Evolutionary conservation across 225 moss, liverwort and hornwort species (phyloP), one percentile per base, ranked within the genome.

Genomic region (Sphagnum tenellum): DNA sequence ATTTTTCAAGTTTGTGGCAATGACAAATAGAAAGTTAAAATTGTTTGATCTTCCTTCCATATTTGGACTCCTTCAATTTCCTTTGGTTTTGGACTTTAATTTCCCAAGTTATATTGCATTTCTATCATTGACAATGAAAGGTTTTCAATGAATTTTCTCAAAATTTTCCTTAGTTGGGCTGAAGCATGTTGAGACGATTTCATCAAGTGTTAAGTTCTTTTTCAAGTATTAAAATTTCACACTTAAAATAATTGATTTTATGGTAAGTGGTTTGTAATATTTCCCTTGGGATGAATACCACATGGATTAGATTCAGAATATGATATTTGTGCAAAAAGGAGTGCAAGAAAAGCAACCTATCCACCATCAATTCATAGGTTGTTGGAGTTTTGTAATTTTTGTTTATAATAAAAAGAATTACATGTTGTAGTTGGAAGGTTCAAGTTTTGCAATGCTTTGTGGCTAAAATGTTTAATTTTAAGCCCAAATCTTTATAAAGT

Each of bases 301-400:
- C n/a, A 57, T 5, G 47, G 8, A 46, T n/a, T 77, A 88, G 91
- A 83, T 47, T 9, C 68, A 47, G 78, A 75, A 45, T 69, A 63
- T 49, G 70, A 70, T 71, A 65, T 76, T 64, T 50, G 70, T 53
- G 65, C 75, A 53, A 83, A 75, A 63, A 85, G 80, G 53, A 81
- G 13, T 62, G 78, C 83, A 70, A 75, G 87, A 71, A 75, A 71
- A 44, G 62, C 83, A 74, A 29, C 29, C 29, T 29, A 29, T 0
- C 89, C 86, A 46, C 91, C 91, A 4, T 68, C 82, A 4, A 88
- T 89, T 29, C 29, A 29, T 29, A 29, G 29, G 29, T 29, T 29
- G 0, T 29, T 29, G 29, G 29, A 29, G 29, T 29, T 29, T 29
- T 29, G 29, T 29, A 29, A 29, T 29, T 29, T 29, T 29, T 29